A percentile compares a stretch with the other conserved stretches of the same genome.
Evolutionary conservation across 257 asterid species (phyloP).

Genomic region (Nicotiana benthamiana): DNA sequence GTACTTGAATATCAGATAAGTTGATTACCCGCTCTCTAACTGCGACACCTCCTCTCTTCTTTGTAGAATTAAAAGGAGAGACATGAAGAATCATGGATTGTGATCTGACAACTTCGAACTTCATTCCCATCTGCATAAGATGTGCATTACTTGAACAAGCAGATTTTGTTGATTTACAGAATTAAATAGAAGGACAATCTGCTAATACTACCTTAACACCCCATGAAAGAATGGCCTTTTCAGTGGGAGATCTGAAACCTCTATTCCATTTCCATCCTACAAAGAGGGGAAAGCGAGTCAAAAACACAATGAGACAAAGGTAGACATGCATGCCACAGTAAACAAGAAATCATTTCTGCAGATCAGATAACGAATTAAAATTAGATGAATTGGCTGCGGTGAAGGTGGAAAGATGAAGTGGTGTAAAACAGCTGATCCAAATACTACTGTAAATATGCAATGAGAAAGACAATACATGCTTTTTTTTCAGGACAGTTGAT

Average conservation of each 20-base stretch:
- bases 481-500: not conserved
- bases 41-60: slow-evolving; percentile 92
- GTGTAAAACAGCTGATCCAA: not conserved
- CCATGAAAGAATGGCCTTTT: slow-evolving; percentile 90
- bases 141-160: slow-evolving; percentile 1
- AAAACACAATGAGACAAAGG: slow-evolving; percentile 7
- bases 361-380: not conserved
- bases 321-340: not conserved
- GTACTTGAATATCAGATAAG: slow-evolving; percentile 3
- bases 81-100: slow-evolving; percentile 79
- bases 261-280: slow-evolving; percentile 57
- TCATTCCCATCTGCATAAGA: slow-evolving; percentile 74
- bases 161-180: slow-evolving; percentile 3
- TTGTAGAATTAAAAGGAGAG: slow-evolving; percentile 89
- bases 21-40: slow-evolving; percentile 55
- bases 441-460: not conserved
- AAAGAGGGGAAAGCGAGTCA: not conserved
- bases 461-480: not conserved
- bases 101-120: slow-evolving; percentile 65
- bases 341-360: not conserved
- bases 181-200: not conserved
- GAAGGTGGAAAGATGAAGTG: slow-evolving; percentile 1
- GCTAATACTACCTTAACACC: slow-evolving; percentile 60
- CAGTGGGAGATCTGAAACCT: slow-evolving; percentile 96
- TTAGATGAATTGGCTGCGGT: not conserved